Base-by-base conservation (phyloP, 2,329 filamentous ascomycete species). In the Camillea tinctor region DNA sequence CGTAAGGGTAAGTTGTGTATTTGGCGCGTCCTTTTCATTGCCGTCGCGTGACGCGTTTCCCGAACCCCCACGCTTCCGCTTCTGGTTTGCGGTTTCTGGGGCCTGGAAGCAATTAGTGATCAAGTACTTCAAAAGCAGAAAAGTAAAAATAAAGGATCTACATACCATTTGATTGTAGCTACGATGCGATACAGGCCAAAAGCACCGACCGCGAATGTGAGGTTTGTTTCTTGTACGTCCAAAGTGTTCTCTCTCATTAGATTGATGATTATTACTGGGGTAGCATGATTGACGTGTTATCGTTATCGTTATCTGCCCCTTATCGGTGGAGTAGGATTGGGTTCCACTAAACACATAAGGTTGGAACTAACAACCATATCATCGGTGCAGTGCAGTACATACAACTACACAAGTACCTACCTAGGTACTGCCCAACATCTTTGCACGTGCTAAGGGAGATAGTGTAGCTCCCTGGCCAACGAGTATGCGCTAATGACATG, bases 41-140 rank as follows among this genome's bases (percentile, higher is more conserved):
- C 69, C 63, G 40, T 71, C 60, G 62, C 71, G 75, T 58, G 75
- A 75, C 76, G 77, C 77, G 77, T 76, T 76, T 30, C 75, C 67
- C 13, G 74, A 76, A 49, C 75, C 73, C 57, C 76, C 76, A 69
- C 78, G 79, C 68, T 79, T 80, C 64, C 78, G 78, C 65, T 77
- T 78, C 56, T 72, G 73, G 56, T 73, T 72, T 24, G 68, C 68
- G 30, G 72, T 64, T 56, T 71, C 66, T 44, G 65, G 58, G 15
- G 64, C 66, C 72, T 71, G 50, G 26, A 51, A 30, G 23, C n/a
- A 63, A 56, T 9, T 50, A 24, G 13, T 15, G 36, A 44, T 15
- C 6, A 6, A n/a, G 36, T 3, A 11, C 17, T 7, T 15, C 4
- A 44, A 11, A 44, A 17, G 15, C 3, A 6, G 36, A 44, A n/a